Base-by-base conservation (phyloP, 495 filamentous ascomycete species). In the Articulospora tetracladia region DNA sequence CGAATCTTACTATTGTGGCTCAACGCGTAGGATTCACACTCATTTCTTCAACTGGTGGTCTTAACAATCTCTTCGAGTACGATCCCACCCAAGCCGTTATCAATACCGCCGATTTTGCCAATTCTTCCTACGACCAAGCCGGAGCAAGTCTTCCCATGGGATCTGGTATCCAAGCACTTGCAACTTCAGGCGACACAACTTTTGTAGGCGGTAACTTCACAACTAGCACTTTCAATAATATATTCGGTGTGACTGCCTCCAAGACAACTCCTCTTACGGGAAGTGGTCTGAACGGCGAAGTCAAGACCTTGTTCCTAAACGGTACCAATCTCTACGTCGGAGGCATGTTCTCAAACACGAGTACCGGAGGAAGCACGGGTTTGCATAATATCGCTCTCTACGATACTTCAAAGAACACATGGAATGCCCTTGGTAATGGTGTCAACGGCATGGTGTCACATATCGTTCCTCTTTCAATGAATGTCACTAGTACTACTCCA, bases 1-100 rank as follows among this genome's bases (percentile, higher is more conserved):
- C 76, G 1, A 81, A 86, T 52, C 79, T 92, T 68, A 86, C 86
- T 13, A 74, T 97, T 62, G 93, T 98, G 6, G 94, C 94, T 8
- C 92, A 94, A 61, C 81, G 86, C 47, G 85, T 98, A 20, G 82
- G 85, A 20, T 96, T 98, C 71, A 81, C 84, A 26, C 74, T 92
- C 25, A 77, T 88, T 27, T 80, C 80, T 30, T 85, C 28, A 20
- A 11, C 86, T 27, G 85, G 84, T 63, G 87, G 86, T 24, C 71
- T 99, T 57, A 97, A 97, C 68, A 92, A 92, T 13, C 73, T 99
- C 2, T 99, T 91, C 71, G 94, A 99, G 60, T 97, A 87, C 69
- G 79, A 93, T 58, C 91, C 92, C 0, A 80, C 75, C 25, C 70
- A 82, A 49, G 77, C 78, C 12, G 76, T 74, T 3, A 76, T 87